These are phyloP conservation scores for Curvularia hawaiiensis DNA, from an alignment of 2,329 filamentous ascomycete species.

Conservation along the genomic window DNA sequence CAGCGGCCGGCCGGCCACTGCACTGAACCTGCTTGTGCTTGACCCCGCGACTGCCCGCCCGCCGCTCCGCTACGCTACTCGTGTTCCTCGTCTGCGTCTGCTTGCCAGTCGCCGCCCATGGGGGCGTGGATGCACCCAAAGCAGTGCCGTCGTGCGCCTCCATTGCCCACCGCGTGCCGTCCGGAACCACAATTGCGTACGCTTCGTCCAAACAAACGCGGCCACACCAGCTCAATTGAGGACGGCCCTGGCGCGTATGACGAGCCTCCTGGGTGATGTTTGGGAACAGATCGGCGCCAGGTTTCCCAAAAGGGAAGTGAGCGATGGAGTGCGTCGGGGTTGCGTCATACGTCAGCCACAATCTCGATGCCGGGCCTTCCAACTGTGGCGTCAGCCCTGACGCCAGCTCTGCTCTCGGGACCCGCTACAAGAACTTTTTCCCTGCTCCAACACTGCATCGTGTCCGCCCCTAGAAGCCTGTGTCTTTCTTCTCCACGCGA, in stretches of 20 bases:
- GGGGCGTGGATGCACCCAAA: not conserved
- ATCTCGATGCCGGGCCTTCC: slow-evolving; percentile 7
- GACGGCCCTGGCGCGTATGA: slow-evolving; percentile 10
- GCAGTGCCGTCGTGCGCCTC: slow-evolving; percentile 3
- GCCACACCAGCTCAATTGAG: slow-evolving; percentile 7
- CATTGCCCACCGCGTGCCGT: not conserved
- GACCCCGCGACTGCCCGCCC: slow-evolving; percentile 12
- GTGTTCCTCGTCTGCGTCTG: not conserved
- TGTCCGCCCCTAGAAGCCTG: not conserved
- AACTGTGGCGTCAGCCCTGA: slow-evolving; percentile 7
- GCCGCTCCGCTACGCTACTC: not conserved
- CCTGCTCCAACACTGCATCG: not conserved
- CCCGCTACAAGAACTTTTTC: not conserved
- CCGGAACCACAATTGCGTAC: slow-evolving; percentile 4
- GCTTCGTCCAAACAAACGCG: not conserved
- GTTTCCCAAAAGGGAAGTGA: too few relatives aligned
- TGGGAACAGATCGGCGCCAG: slow-evolving; percentile 15
- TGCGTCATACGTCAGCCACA: slow-evolving; percentile 26
- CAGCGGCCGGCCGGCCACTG: slow-evolving; percentile 5
- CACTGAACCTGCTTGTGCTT: slow-evolving; percentile 10
- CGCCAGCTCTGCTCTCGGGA: too few relatives aligned
- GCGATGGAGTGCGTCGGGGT: slow-evolving; percentile 11
- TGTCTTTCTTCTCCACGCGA: not conserved
- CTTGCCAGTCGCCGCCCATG: not conserved
- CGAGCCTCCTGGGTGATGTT: slow-evolving; percentile 9